phyloP scores from a whole-genome alignment of 2,329 filamentous ascomycete species.

The Aureobasidium sp. region DNA sequence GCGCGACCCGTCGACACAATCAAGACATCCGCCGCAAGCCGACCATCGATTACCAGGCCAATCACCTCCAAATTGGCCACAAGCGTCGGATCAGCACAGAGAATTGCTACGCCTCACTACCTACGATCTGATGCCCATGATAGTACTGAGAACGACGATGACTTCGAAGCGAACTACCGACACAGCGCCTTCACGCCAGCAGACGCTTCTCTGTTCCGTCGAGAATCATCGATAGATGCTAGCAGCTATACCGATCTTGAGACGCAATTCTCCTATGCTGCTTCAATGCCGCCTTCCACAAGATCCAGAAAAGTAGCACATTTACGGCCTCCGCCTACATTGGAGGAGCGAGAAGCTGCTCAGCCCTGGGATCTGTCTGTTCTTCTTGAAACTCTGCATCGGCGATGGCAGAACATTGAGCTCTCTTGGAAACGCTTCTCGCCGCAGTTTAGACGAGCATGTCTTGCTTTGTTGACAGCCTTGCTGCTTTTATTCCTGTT shows the following conservation, averaged over 20 bases:
- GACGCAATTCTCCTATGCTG: slow-evolving; percentile 12
- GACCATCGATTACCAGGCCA: not conserved
- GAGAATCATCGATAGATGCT: not conserved
- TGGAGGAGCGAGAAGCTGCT: slow-evolving; percentile 18
- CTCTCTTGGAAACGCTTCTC: not conserved
- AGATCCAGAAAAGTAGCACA: slow-evolving; percentile 7
- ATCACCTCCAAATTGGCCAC: not conserved
- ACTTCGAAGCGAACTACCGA: not conserved
- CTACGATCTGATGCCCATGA: not conserved
- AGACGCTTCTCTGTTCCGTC: not conserved
- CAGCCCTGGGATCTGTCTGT: slow-evolving; percentile 13
- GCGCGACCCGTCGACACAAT: not conserved
- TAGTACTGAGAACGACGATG: not conserved
- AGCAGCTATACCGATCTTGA: slow-evolving; percentile 15
- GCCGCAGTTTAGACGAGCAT: not conserved
- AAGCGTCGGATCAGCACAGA: not conserved
- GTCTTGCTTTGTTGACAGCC: slow-evolving; percentile 3
- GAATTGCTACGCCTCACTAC: not conserved
- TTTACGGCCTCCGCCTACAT: slow-evolving; percentile 16
- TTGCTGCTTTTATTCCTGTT: not conserved
- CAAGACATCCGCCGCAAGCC: not conserved
- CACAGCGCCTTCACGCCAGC: not conserved
- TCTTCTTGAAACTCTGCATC: slow-evolving; percentile 17
- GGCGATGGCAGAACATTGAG: slow-evolving; percentile 5
- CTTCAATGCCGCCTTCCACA: slow-evolving; percentile 1